Conservation (phyloP, 148 eudicot species). For the Rhododendron simsii region DNA sequence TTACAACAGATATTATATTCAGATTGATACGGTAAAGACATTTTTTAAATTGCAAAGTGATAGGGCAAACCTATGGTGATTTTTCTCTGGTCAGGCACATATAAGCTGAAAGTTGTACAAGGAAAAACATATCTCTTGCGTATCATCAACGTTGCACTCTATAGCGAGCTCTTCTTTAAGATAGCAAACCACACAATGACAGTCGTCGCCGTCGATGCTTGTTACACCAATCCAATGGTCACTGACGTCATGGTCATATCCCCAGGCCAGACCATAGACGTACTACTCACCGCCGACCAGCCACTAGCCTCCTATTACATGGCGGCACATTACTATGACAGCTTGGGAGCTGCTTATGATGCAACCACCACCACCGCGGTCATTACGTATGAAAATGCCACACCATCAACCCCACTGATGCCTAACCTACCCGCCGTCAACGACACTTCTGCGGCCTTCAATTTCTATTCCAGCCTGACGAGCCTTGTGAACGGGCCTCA, state of each 20-base stretch:
- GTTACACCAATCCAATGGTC: conserved; percentile 49
- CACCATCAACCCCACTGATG: conserved; percentile 24
- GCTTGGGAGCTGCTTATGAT: conserved; percentile 28
- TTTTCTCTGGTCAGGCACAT: conserved; percentile 26
- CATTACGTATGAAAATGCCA: conserved; percentile 25
- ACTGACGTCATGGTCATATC: conserved; percentile 44
- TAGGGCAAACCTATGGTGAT: no score
- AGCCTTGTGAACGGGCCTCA: conserved; percentile 39
- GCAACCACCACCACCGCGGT: conserved; percentile 58
- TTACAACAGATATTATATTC: not conserved
- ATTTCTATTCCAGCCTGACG: conserved; percentile 43
- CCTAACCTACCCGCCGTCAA: conserved; percentile 47
- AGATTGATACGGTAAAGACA: no score
- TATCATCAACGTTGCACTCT: conserved; percentile 72
- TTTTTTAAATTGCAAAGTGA: no score
- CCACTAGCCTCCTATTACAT: conserved; percentile 46
- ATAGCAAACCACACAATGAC: conserved; percentile 58
- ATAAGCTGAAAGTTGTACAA: conserved; percentile 30
- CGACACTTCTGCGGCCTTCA: conserved; percentile 54
- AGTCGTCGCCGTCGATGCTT: conserved; percentile 64
- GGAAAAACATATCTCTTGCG: conserved; percentile 75
- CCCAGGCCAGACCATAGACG: conserved; percentile 78
- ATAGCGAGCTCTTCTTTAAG: conserved; percentile 58
- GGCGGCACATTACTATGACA: conserved; percentile 48
- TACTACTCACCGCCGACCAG: conserved; percentile 48